A percentile compares a stretch with the other conserved stretches of the same genome.
Evolutionary conservation across 202 grass and related monocot species (phyloP).

Genomic region (Carex sylvatica): DNA sequence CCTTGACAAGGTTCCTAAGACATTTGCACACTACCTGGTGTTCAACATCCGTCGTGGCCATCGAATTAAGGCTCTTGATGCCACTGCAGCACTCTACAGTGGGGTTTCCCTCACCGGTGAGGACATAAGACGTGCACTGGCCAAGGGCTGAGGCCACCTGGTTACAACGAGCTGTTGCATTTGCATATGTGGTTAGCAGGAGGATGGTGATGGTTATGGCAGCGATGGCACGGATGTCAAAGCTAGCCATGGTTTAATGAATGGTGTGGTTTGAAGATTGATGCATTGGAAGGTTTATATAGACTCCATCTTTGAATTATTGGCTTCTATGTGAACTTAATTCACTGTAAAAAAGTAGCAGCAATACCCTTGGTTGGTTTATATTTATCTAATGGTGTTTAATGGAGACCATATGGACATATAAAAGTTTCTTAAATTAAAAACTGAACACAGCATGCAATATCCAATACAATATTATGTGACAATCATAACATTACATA

Average conservation of each 20-base stretch:
- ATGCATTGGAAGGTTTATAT: too few relatives aligned
- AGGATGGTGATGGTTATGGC: neutral
- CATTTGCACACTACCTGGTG: slow-evolving; percentile 49
- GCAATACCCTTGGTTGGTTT: too few relatives aligned
- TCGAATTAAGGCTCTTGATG: slow-evolving; percentile 28
- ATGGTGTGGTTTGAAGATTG: too few relatives aligned
- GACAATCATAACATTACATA: too few relatives aligned
- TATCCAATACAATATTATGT: too few relatives aligned
- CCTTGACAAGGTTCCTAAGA: slow-evolving; percentile 40
- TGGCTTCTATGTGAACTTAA: too few relatives aligned
- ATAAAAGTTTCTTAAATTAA: too few relatives aligned
- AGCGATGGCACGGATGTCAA: neutral
- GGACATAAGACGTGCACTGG: slow-evolving; percentile 52
- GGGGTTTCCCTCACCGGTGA: neutral
- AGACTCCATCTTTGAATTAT: too few relatives aligned
- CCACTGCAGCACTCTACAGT: slow-evolving; percentile 38
- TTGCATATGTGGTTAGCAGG: neutral
- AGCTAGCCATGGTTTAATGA: slow-evolving; percentile 15
- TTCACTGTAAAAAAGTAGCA: too few relatives aligned
- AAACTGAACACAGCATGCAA: too few relatives aligned
- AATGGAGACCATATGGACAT: too few relatives aligned
- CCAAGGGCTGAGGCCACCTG: slow-evolving; percentile 34
- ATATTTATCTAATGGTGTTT: too few relatives aligned
- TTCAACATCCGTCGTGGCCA: slow-evolving; percentile 6
- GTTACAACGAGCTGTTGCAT: slow-evolving; percentile 44